Evolutionary conservation across 1,284 basidiomycete species (phyloP), one percentile per base, ranked within the genome.

Genomic region (Agroathelia rolfsii): DNA sequence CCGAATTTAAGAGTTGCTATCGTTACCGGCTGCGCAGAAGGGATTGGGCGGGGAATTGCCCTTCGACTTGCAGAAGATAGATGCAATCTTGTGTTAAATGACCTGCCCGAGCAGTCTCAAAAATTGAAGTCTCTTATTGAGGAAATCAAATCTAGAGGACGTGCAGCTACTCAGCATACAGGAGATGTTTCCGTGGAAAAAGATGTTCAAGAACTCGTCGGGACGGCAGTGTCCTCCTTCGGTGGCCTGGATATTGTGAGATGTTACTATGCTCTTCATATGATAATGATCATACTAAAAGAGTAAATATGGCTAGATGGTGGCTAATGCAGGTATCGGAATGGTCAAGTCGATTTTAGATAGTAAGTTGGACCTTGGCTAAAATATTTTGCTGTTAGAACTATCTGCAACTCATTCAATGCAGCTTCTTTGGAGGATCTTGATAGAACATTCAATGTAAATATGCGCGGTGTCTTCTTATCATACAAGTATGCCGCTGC

Each of bases 21-120:
- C 24, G 48, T 63, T 5, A 64, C 62, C 2, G 61, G 60, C 3
- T 53, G 52, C 3, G 51, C 53, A 3, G 53, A 56, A 29, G 66
- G 63, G 6, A 56, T 67, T 19, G 64, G 64, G 1, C 47, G 55
- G n/a, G 56, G 58, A 10, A 59, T 64, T 28, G 58, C 58, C 6
- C 43, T 61, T 0, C 52, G 58, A 0, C 52, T 69, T 6, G 61
- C 65, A 1, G 38, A 47, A 3, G 64, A 68, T 31, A 66, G 63
- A 1, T 49, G 62, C 17, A 50, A 61, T 33, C 42, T 68, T 3
- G 58, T 50, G 5, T 22, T 69, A 19, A 49, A 53, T 28, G 64
- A 67, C 38, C 20, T 66, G 4, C 43, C 47, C 0, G 36, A 35
- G 9, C 52, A 61, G 24, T 14, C 28, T 2, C 42, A 41, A 1